Evolutionary conservation across 352 stramenopile genomes (phyloP), one percentile per base, ranked within the genome.

Genomic region (Thalassiosira oceanica): DNA sequence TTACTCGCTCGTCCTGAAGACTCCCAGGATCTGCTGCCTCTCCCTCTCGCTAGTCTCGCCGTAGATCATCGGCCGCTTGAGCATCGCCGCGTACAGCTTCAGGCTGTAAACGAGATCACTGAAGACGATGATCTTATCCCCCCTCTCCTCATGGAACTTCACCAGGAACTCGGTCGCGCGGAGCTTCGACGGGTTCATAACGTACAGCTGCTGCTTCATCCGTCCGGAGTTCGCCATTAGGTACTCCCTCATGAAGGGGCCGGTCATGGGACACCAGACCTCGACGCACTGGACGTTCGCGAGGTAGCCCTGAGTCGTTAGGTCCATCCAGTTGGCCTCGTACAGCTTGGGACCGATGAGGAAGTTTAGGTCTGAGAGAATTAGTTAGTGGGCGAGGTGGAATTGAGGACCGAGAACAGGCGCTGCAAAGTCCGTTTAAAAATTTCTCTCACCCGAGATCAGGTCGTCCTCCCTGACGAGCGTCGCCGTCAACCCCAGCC

Each of bases 301-400:
- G 35, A 99, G 68, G 74, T 97, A 98, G 1, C 96, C 95, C 39
- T 93, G 94, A 44, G 96, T 92, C 23, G 96, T 99, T 6, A 99
- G 82, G 84, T 99, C 96, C 95, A 99, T 99, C 97, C 97, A 99
- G 80, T 99, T 99, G 23, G 96, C 97, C 70, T 97, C 93, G 78
- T 97, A 97, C 0, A 96, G 72, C 74, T 99, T 99, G 0, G 96
- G 96, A 10, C 97, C 97, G 66, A 99, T 99, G 8, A 99, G 89
- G 82, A 98, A 98, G 83, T 98, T 98, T 15, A 53, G 18, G 31
- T 53, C 45, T 23, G 45, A 53, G n/a, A n/a, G n/a, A n/a, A n/a
- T n/a, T n/a, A n/a, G n/a, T n/a, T n/a, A 28, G 15, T 10, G 3
- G 3, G 15, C 2, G 41, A 48, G 1, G 16, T 31, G 37, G 67